Evolutionary conservation across 768 basidiomycete species (phyloP).

Genomic region (Hygrophorus pudorinus): DNA sequence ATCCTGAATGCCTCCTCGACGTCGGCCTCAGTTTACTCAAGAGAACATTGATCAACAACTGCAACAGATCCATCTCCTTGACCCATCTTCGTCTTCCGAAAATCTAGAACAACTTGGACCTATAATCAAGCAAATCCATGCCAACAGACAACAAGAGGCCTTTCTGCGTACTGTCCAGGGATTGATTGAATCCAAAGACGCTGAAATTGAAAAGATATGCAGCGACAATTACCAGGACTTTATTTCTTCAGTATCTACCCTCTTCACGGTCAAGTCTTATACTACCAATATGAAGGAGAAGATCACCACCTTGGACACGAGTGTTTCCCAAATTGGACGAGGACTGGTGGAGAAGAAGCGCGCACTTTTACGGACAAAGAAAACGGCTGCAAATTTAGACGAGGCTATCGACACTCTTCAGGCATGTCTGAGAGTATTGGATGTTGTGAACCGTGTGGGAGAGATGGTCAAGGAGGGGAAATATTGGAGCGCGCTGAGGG

Average conservation of each 20-base stretch:
- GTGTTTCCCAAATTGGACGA: constrained; percentile 80
- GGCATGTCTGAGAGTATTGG: constrained; percentile 83
- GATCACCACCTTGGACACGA: constrained; percentile 81
- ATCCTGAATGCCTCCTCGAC: constrained; percentile 61
- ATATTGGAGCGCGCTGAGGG: constrained; percentile 95
- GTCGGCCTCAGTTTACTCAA: constrained; percentile 67
- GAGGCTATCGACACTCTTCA: constrained; percentile 95
- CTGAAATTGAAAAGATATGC: constrained; percentile 94
- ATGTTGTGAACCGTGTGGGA: constrained; percentile 85
- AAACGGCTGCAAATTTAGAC: constrained; percentile 90
- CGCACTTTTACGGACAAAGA: constrained; percentile 77
- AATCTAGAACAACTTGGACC: constrained; percentile 94
- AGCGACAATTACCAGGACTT: constrained; percentile 97
- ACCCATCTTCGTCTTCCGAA: constrained; percentile 81
- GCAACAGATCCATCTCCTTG: constrained; percentile 83
- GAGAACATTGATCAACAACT: constrained; percentile 84
- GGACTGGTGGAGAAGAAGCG: constrained; percentile 92
- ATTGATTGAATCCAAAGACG: constrained; percentile 92
- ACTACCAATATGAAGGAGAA: constrained; percentile 89
- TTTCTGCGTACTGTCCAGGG: constrained; percentile 78
- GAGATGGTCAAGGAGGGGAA: constrained; percentile 90
- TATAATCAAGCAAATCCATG: constrained; percentile 88
- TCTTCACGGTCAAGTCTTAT: constrained; percentile 93
- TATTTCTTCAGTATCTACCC: constrained; percentile 91
- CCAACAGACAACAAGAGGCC: constrained; percentile 77